Percentiles rank a stretch among this genome's conserved stretches.
Evolutionary conservation across 805 yeast genomes (phyloP).

Genomic region (Wickerhamiella sorbophila): DNA sequence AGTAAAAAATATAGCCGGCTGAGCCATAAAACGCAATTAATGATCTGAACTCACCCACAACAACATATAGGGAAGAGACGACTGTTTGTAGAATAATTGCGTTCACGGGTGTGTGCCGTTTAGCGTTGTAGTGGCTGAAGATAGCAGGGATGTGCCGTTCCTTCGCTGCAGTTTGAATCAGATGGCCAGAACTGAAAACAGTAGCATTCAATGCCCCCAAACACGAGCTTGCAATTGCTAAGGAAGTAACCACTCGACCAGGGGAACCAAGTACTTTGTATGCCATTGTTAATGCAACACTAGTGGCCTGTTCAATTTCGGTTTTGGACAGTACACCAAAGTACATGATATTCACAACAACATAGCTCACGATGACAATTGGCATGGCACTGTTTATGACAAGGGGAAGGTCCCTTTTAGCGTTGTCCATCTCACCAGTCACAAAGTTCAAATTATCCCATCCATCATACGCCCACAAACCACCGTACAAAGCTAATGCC

Average conservation of each 20-base stretch:
- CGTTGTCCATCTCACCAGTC: constrained; percentile 29
- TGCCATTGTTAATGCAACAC: constrained; percentile 27
- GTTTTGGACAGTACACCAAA: constrained; percentile 65
- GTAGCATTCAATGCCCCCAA: constrained; percentile 31
- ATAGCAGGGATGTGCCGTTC: constrained; percentile 23
- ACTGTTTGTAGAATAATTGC: constrained; percentile 25
- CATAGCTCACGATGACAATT: constrained; percentile 25
- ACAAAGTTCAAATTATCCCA: constrained; percentile 33
- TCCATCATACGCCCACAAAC: constrained; percentile 33
- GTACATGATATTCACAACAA: constrained; percentile 27
- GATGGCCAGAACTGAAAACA: constrained; percentile 25
- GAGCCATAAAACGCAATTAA: constrained; percentile 28
- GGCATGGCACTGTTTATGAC: constrained; percentile 31
- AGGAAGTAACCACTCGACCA: constrained; percentile 23
- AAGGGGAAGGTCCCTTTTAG: constrained; percentile 26
- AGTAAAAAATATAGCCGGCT: constrained; percentile 23
- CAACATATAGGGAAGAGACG: constrained; percentile 22
- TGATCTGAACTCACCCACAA: constrained; percentile 26
- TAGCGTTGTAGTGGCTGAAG: constrained; percentile 17
- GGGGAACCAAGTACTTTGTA: constrained; percentile 19
- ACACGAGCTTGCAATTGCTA: constrained; percentile 27
- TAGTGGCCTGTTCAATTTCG: constrained; percentile 25
- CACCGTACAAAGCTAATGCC: constrained; percentile 29
- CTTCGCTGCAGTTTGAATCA: constrained; percentile 26
- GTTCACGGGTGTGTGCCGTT: constrained; percentile 23